phyloP scores from a whole-genome alignment of 805 yeast genomes.

The Lipomyces starkeyi region DNA sequence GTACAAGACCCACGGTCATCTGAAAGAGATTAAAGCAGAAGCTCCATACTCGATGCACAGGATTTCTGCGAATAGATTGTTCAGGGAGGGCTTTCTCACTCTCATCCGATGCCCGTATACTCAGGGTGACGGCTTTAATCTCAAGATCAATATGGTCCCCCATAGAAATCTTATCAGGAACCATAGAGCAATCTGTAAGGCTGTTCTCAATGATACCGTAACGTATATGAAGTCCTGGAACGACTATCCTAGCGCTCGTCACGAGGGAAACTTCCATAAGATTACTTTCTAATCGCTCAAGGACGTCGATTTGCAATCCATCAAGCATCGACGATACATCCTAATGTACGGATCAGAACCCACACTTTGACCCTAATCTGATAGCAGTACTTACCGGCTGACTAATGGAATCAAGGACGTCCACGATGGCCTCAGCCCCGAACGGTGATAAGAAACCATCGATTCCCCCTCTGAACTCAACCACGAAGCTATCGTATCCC shows the following conservation, averaged over 20 bases:
- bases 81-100: constrained; percentile 6
- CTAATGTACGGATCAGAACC: constrained; percentile 30
- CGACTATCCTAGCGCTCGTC: constrained; percentile 54
- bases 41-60: constrained; percentile 23
- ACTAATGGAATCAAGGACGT: constrained; percentile 47
- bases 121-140: constrained; percentile 14
- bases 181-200: constrained; percentile 11
- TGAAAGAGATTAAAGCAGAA: constrained; percentile 24
- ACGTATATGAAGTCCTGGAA: constrained; percentile 53
- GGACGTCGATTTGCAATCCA: constrained; percentile 63
- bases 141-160: constrained; percentile 30
- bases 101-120: constrained; percentile 17
- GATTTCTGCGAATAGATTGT: constrained; percentile 23
- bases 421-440: constrained; percentile 50
- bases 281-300: constrained; percentile 51
- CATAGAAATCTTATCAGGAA: constrained; percentile 16
- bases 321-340: constrained; percentile 64
- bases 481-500: constrained; percentile 60
- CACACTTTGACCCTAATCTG: not conserved
- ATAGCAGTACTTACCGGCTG: constrained; percentile 20
- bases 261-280: constrained; percentile 48
- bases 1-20: constrained; percentile 23
- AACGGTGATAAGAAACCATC: constrained; percentile 56
- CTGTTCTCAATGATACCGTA: constrained; percentile 45
- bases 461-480: constrained; percentile 58